phyloP scores from a whole-genome alignment of 1,284 basidiomycete species.

The Puccinia hordei region DNA sequence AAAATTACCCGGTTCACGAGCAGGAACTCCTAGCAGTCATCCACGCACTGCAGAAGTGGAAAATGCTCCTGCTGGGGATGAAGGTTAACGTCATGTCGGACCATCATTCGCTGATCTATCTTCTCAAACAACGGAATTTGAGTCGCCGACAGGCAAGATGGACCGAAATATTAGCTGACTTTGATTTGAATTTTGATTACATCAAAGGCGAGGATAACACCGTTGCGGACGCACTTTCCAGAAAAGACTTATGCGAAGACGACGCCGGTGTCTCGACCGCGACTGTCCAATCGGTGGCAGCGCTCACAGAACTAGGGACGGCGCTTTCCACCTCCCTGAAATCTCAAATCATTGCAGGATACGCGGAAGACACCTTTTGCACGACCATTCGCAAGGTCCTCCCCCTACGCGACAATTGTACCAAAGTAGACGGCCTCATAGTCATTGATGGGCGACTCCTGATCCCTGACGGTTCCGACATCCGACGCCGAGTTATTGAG shows the following conservation, averaged over 20 bases:
- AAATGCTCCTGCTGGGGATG: too few relatives aligned
- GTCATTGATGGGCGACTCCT: conserved; percentile 58
- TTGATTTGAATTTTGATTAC: conserved; percentile 56
- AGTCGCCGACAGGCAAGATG: conserved; percentile 61
- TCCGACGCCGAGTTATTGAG: neutral
- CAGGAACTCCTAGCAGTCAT: too few relatives aligned
- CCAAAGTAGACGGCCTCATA: conserved; percentile 55
- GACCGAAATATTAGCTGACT: conserved; percentile 61
- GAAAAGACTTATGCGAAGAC: conserved; percentile 13
- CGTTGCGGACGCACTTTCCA: conserved; percentile 58
- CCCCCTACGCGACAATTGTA: neutral
- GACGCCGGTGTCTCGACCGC: neutral
- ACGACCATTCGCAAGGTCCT: conserved; percentile 52
- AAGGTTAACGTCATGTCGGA: too few relatives aligned
- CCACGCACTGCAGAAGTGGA: too few relatives aligned
- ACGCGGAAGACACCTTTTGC: conserved; percentile 58
- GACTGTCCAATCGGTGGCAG: neutral
- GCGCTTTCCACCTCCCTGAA: conserved; percentile 52
- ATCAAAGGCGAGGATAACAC: conserved; percentile 60
- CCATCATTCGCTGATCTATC: too few relatives aligned
- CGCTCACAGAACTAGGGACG: neutral
- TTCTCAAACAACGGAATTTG: too few relatives aligned
- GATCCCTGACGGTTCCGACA: conserved; percentile 56
- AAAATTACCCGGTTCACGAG: too few relatives aligned
- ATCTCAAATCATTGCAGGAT: conserved; percentile 57